These are phyloP conservation scores for Talaromyces islandicus DNA, from an alignment of 2,329 filamentous ascomycete species.

Conservation along the genomic window DNA sequence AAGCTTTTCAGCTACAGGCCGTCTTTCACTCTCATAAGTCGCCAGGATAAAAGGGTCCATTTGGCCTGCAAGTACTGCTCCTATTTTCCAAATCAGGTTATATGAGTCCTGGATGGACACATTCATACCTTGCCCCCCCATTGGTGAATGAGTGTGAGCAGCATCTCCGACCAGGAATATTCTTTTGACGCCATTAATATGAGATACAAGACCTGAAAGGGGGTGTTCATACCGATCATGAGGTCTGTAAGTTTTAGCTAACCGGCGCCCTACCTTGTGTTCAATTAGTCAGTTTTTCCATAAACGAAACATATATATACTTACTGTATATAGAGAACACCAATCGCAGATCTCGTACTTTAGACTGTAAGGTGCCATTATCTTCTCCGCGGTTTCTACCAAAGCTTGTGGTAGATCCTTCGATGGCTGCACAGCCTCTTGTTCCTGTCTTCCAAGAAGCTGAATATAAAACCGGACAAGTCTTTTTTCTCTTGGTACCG, in stretches of 20 bases:
- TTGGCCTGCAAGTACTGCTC: slow-evolving; percentile 20
- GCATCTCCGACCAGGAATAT: slow-evolving; percentile 68
- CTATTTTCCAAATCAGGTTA: slow-evolving; percentile 31
- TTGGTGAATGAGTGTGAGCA: slow-evolving; percentile 25
- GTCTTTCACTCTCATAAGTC: slow-evolving; percentile 27
- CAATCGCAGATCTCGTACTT: slow-evolving; percentile 60
- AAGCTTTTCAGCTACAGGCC: slow-evolving; percentile 25
- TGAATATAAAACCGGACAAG: slow-evolving; percentile 62
- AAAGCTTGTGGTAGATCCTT: slow-evolving; percentile 53
- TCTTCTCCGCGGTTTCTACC: slow-evolving; percentile 56
- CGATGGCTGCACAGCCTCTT: slow-evolving; percentile 7
- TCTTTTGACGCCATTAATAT: slow-evolving; percentile 37
- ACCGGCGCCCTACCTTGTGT: slow-evolving; percentile 55
- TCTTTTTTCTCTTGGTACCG: slow-evolving; percentile 61
- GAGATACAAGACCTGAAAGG: background rate
- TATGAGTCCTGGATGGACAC: slow-evolving; percentile 30
- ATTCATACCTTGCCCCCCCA: slow-evolving; percentile 29
- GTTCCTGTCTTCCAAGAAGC: slow-evolving; percentile 42
- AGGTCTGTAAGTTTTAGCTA: slow-evolving; percentile 42
- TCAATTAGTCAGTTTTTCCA: too few relatives aligned
- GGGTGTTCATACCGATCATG: background rate
- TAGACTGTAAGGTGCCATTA: slow-evolving; percentile 61
- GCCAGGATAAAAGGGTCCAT: slow-evolving; percentile 17
- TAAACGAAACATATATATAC: too few relatives aligned
- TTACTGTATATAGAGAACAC: slow-evolving; percentile 56